phyloP scores from a whole-genome alignment of 2,329 filamentous ascomycete genomes.

The Venturia aucupariae region DNA sequence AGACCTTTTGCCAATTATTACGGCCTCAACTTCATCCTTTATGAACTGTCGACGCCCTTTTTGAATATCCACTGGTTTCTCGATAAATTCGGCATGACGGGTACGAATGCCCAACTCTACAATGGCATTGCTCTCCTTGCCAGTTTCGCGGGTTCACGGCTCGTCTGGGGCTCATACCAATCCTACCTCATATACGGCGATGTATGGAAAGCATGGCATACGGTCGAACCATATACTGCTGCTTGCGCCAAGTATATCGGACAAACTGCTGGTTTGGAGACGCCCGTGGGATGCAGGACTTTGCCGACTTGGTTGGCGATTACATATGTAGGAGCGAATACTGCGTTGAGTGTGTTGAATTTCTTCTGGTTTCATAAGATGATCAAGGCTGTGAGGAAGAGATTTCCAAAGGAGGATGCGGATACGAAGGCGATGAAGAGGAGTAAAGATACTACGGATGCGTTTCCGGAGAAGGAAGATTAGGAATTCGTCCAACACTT shows the following conservation, averaged over 20 bases:
- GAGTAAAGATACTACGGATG: neutral
- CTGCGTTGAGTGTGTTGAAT: conserved; percentile 66
- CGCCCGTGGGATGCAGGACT: conserved; percentile 9
- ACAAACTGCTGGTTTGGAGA: conserved; percentile 26
- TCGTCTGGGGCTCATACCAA: conserved; percentile 69
- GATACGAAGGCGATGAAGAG: conserved; percentile 2
- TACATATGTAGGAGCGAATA: conserved; percentile 60
- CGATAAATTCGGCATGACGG: conserved; percentile 76
- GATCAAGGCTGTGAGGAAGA: conserved; percentile 68
- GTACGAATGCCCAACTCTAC: conserved; percentile 52
- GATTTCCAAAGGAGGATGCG: conserved; percentile 52
- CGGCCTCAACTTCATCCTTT: conserved; percentile 70
- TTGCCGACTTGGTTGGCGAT: conserved; percentile 62
- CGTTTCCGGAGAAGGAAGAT: neutral
- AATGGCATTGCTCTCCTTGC: conserved; percentile 31
- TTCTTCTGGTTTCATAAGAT: conserved; percentile 84
- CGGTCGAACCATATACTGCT: conserved; percentile 15
- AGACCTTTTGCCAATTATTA: conserved; percentile 81
- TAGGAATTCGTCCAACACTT: neutral
- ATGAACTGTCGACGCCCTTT: conserved; percentile 78
- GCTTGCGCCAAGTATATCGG: conserved; percentile 19
- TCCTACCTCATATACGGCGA: conserved; percentile 57
- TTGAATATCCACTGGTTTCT: conserved; percentile 89
- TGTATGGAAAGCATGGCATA: conserved; percentile 36
- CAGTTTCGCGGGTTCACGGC: conserved; percentile 14